phyloP scores from a whole-genome alignment of 345 rosid species.

The rapeseed (Brassica napus) region Da-Ae NC_063440.1:13205501-13206000 shows the following conservation, averaged over 20 bases:
- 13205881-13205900: background rate
- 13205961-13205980: background rate
- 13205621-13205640: too few relatives aligned
- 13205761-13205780: constrained; percentile 1
- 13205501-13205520: background rate
- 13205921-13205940: background rate
- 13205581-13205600: too few relatives aligned
- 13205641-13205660: background rate
- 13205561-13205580: too few relatives aligned
- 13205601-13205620: too few relatives aligned
- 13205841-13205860: background rate
- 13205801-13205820: background rate
- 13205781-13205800: background rate
- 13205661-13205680: background rate
- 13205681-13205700: background rate
- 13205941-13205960: too few relatives aligned
- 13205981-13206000: background rate
- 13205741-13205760: background rate
- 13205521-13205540: background rate
- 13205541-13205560: background rate
- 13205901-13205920: background rate
- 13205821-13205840: background rate
- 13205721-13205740: background rate
- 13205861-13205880: background rate
- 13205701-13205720: background rate